Evolutionary conservation across 306 rosid species (phyloP).

Genomic region (Ormosia semicastrata): DNA sequence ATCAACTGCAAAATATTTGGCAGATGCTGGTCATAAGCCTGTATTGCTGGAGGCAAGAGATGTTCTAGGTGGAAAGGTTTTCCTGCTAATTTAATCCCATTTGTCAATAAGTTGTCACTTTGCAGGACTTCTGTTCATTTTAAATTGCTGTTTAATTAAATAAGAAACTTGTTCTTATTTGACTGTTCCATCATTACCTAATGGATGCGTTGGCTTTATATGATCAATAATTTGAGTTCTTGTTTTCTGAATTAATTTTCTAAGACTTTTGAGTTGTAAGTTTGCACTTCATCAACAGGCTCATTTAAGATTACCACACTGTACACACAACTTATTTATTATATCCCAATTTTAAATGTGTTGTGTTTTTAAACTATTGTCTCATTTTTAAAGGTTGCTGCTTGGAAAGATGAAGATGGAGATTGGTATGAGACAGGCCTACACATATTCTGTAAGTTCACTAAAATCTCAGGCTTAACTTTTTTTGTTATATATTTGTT

Average conservation of each 20-base stretch:
- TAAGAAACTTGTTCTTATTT: not conserved
- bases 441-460: slow-evolving; percentile 90
- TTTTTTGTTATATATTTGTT: slow-evolving; percentile 11
- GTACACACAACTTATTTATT: slow-evolving; percentile 3
- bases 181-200: not conserved
- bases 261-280: not conserved
- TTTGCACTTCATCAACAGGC: not conserved
- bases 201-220: not conserved
- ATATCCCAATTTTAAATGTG: not conserved
- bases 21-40: slow-evolving; percentile 98
- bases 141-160: slow-evolving; percentile 5
- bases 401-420: slow-evolving; percentile 97
- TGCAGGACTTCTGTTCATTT: slow-evolving; percentile 4
- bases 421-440: slow-evolving; percentile 99
- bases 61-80: slow-evolving; percentile 98
- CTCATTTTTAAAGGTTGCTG: slow-evolving; percentile 69
- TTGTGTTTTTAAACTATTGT: slow-evolving; percentile 16
- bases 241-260: not conserved
- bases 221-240: slow-evolving; percentile 1
- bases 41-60: slow-evolving; percentile 88
- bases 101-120: slow-evolving; percentile 19
- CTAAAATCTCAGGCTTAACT: not conserved
- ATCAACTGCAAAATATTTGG: slow-evolving; percentile 93
- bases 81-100: slow-evolving; percentile 36
- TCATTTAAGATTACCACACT: not conserved